phyloP scores from a whole-genome alignment of 2,329 filamentous ascomycete species.

The Lachnellula occidentalis region DNA sequence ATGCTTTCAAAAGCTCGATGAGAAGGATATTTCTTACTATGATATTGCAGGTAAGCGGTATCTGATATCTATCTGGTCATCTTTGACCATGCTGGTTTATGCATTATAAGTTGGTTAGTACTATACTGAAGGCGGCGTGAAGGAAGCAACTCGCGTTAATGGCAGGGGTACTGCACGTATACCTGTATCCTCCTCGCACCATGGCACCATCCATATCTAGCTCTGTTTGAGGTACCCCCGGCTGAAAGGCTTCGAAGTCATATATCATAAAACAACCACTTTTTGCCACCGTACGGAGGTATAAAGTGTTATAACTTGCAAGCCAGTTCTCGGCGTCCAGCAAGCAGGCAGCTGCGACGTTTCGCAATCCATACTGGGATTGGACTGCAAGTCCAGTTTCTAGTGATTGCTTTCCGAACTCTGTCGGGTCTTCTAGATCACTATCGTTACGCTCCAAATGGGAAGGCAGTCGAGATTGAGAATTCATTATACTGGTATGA shows the following conservation, averaged over 20 bases:
- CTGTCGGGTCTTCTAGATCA: slow-evolving; percentile 16
- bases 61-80: neutral
- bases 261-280: slow-evolving; percentile 49
- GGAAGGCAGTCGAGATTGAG: slow-evolving; percentile 53
- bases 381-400: slow-evolving; percentile 43
- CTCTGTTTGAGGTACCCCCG: slow-evolving; percentile 47
- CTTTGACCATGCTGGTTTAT: slow-evolving; percentile 32
- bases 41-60: slow-evolving; percentile 60
- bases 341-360: slow-evolving; percentile 35
- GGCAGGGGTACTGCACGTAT: slow-evolving; percentile 63
- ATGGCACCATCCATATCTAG: slow-evolving; percentile 80
- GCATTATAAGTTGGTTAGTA: too few species aligned
- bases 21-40: slow-evolving; percentile 71
- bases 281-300: slow-evolving; percentile 36
- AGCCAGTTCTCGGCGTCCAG: slow-evolving; percentile 42
- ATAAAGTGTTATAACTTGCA: slow-evolving; percentile 42
- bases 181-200: slow-evolving; percentile 68
- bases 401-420: slow-evolving; percentile 36
- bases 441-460: slow-evolving; percentile 27
- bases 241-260: neutral
- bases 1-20: slow-evolving; percentile 59
- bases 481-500: slow-evolving; percentile 59
- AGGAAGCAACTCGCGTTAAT: slow-evolving; percentile 32
- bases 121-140: slow-evolving; percentile 49
- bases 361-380: slow-evolving; percentile 45